Evolutionary conservation across 805 yeast genomes (phyloP).

Genomic region (Dipodascus albidus): DNA sequence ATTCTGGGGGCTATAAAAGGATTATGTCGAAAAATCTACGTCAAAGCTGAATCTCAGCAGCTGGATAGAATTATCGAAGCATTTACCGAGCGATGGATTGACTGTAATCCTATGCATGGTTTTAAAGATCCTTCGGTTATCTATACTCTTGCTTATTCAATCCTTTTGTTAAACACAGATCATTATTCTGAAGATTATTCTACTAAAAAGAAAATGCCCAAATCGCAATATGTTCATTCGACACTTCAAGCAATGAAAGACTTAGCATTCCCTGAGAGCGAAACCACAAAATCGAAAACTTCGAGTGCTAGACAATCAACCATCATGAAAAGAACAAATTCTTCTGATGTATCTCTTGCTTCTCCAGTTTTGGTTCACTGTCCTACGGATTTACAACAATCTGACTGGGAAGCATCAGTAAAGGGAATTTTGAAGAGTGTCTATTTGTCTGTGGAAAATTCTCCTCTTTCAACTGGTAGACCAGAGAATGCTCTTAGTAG

Average conservation of each 20-base stretch:
- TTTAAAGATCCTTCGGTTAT: constrained; percentile 44
- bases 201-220: constrained; percentile 24
- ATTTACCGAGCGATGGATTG: constrained; percentile 53
- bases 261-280: constrained; percentile 5
- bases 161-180: constrained; percentile 67
- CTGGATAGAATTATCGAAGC: constrained; percentile 63
- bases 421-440: constrained; percentile 12
- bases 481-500: background rate
- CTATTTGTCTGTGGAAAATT: constrained; percentile 15
- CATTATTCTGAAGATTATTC: constrained; percentile 41
- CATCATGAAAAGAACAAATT: background rate
- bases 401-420: constrained; percentile 15
- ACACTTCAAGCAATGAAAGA: constrained; percentile 13
- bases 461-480: constrained; percentile 9
- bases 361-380: background rate
- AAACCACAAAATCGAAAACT: background rate
- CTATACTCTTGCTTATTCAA: constrained; percentile 60
- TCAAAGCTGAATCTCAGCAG: constrained; percentile 76
- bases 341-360: background rate
- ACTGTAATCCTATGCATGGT: constrained; percentile 35
- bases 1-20: constrained; percentile 44
- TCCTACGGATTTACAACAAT: constrained; percentile 3
- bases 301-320: background rate
- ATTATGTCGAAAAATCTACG: constrained; percentile 52
- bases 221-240: constrained; percentile 23